Evolutionary conservation across 2,329 filamentous ascomycete species (phyloP).

Genomic region (Botryotinia calthae): DNA sequence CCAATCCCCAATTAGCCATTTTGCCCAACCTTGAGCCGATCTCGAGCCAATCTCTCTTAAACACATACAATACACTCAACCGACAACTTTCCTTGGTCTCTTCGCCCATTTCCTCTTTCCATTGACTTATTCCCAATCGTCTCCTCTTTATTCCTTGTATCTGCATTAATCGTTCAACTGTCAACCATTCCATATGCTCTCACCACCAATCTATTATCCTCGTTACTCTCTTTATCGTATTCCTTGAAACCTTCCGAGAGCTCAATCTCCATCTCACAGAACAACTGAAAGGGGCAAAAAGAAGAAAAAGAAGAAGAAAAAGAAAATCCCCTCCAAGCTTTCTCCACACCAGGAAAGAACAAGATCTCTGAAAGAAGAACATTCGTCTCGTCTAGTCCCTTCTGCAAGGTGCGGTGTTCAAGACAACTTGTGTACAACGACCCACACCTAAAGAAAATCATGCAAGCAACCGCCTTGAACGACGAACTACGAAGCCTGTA

Average conservation of each 20-base stretch:
- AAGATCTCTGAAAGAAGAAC: not conserved
- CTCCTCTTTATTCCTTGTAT: not conserved
- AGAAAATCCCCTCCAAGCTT: not conserved
- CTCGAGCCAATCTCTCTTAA: not conserved
- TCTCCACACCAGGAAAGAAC: constrained; percentile 8
- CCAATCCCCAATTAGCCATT: not conserved
- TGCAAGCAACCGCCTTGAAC: constrained; percentile 21
- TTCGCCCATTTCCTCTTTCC: not conserved
- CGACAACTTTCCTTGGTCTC: not conserved
- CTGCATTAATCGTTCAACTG: not conserved
- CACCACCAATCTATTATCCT: constrained; percentile 3
- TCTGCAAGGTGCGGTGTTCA: constrained; percentile 16
- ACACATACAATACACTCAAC: not conserved
- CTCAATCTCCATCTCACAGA: not conserved
- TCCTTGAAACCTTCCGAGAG: constrained; percentile 7
- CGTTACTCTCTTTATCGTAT: constrained; percentile 16
- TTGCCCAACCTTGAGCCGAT: not conserved
- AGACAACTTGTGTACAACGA: constrained; percentile 17
- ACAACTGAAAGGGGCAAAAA: not conserved
- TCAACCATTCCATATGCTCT: constrained; percentile 17
- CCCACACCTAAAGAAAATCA: constrained; percentile 16
- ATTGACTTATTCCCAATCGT: no score
- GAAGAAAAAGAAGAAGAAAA: not conserved
- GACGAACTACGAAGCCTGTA: constrained; percentile 15
- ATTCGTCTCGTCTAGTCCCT: not conserved